Evolutionary conservation across 202 grass and related monocot genomes (phyloP), one percentile per base, ranked within the genome.

Genomic region (Digitaria exilis): DNA sequence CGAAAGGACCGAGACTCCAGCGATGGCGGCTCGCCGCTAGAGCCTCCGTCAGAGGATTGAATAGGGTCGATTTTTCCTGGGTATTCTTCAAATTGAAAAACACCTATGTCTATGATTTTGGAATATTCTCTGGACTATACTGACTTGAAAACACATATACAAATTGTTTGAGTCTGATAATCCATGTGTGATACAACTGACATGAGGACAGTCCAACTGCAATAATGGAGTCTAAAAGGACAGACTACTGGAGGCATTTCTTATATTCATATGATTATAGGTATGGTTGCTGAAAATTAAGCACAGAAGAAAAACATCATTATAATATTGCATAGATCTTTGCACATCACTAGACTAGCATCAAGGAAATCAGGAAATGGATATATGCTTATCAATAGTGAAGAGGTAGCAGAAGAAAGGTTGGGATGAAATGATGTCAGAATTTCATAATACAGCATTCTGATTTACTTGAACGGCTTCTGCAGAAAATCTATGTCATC

Each of bases 391-490:
- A 28, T n/a, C 28, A 49, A 64, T 46, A 65, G 11, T 55, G 58
- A 78, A 65, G 17, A 21, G 57, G 52, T 48, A 55, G 70, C 56
- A 56, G 44, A 65, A 71, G 42, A 32, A 80, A 70, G 21, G 15
- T 85, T 89, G 32, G 78, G 35, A 71, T 77, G 82, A 21, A 63
- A 64, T 51, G 32, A 63, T 89, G 70, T 58, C 61, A 69, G 50
- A 74, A 39, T 62, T 19, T 64, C 9, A 44, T 63, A 31, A 16
- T 72, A 49, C 15, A 82, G 71, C 54, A 74, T 65, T 73, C 46
- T 88, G 37, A 15, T 73, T 19, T 75, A 35, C 52, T 31, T 26
- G 64, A 52, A 71, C 19, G 15, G 42, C 26, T 77, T 82, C 9
- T 29, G 28, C 21, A 83, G n/a, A 35, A 55, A 82, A 25, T 37